These are phyloP conservation scores for Lyophyllum decastes DNA, from an alignment of 768 basidiomycete species.

Conservation along the genomic window DNA sequence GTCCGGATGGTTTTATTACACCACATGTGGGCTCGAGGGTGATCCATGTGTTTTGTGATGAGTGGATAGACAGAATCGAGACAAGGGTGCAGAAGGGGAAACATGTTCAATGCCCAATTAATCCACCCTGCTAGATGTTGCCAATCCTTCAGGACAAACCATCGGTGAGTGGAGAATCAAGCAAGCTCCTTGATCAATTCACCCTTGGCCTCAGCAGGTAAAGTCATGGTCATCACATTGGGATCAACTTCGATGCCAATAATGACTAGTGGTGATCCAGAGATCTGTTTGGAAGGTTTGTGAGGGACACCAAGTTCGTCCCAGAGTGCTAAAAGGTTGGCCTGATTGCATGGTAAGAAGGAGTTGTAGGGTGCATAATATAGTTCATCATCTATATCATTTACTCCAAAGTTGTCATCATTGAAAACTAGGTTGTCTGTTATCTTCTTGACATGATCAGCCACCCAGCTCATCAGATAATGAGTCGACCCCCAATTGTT, in stretches of 20 bases:
- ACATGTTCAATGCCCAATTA: conserved; percentile 44
- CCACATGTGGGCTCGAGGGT: conserved; percentile 15
- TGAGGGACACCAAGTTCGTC: conserved; percentile 18
- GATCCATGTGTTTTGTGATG: background rate
- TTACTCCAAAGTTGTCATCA: conserved; percentile 27
- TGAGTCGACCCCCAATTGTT: conserved; percentile 26
- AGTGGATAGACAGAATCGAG: conserved; percentile 36
- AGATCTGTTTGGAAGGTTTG: background rate
- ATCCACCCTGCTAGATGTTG: conserved; percentile 34
- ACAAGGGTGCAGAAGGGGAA: conserved; percentile 32
- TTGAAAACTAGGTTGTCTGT: conserved; percentile 25
- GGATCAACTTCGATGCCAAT: conserved; percentile 41
- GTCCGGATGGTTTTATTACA: conserved; percentile 21
- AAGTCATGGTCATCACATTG: conserved; percentile 25
- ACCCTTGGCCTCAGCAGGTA: too few species aligned
- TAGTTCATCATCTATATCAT: background rate
- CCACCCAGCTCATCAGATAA: conserved; percentile 35
- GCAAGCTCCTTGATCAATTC: too few species aligned
- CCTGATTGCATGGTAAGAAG: conserved; percentile 31
- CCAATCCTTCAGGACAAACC: conserved; percentile 14
- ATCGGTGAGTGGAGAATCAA: too few species aligned
- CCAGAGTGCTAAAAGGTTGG: conserved; percentile 35
- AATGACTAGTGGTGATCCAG: conserved; percentile 23
- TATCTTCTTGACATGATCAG: conserved; percentile 18
- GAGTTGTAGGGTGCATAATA: background rate